A percentile compares a stretch with the other conserved stretches of the same genome.
These are phyloP conservation scores for Kwoniella pini DNA, from an alignment of 768 basidiomycete genomes.

Conservation along the genomic window DNA sequence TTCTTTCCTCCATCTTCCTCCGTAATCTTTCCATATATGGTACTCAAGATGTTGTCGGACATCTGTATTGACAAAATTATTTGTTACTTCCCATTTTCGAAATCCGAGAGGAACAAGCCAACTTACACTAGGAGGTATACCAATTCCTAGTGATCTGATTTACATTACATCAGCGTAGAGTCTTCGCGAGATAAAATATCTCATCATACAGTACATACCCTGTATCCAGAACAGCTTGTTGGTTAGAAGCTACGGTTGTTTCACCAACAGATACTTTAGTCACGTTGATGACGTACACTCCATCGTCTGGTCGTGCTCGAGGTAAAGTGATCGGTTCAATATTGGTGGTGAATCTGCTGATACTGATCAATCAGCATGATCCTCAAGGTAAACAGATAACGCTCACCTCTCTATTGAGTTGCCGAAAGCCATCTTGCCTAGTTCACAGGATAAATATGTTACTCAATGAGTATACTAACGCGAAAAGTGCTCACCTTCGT, in stretches of 20 bases:
- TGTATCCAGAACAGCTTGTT: background rate
- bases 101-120: background rate
- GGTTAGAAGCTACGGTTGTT: background rate
- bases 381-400: background rate
- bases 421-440: conserved; percentile 8
- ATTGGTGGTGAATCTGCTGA: background rate
- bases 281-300: background rate
- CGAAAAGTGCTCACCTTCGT: background rate
- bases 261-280: background rate
- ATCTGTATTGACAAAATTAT: background rate
- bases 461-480: too few relatives aligned
- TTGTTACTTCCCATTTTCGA: too few relatives aligned
- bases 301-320: background rate
- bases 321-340: background rate
- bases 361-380: too few relatives aligned
- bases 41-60: background rate
- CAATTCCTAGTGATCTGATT: background rate
- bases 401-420: background rate
- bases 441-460: too few relatives aligned
- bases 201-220: too few relatives aligned
- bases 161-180: too few relatives aligned
- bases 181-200: background rate
- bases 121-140: background rate
- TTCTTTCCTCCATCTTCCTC: conserved; percentile 3
- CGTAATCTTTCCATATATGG: background rate